phyloP scores from a whole-genome alignment of 257 asterid species.

The Nicotiana noctiflora region DNA sequence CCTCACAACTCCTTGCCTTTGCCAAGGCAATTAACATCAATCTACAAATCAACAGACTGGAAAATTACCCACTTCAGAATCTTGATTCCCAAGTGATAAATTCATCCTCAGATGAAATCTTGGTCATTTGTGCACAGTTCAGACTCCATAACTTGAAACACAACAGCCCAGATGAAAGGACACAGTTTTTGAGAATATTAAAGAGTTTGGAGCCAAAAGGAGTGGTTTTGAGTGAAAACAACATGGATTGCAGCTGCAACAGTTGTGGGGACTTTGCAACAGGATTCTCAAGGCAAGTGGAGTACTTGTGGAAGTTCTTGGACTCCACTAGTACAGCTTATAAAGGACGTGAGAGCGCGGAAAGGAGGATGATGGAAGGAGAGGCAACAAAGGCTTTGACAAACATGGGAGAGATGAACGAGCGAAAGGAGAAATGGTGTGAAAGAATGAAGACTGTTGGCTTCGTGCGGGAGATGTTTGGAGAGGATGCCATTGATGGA shows the following conservation, averaged over 20 bases:
- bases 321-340: constrained; percentile 67
- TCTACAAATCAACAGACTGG: constrained; percentile 59
- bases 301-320: constrained; percentile 61
- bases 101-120: constrained; percentile 47
- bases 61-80: constrained; percentile 43
- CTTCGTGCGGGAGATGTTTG: constrained; percentile 36
- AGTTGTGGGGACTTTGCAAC: constrained; percentile 64
- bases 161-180: constrained; percentile 50
- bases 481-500: constrained; percentile 59
- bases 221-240: constrained; percentile 60
- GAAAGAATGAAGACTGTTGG: constrained; percentile 61
- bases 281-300: constrained; percentile 60
- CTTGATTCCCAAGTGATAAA: constrained; percentile 47
- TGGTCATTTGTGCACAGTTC: constrained; percentile 63
- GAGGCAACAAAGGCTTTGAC: constrained; percentile 72
- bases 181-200: constrained; percentile 38
- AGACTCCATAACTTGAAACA: constrained; percentile 63
- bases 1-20: constrained; percentile 50
- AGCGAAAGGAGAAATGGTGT: constrained; percentile 66
- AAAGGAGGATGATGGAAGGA: constrained; percentile 80
- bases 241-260: constrained; percentile 58
- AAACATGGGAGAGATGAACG: constrained; percentile 60
- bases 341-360: constrained; percentile 72
- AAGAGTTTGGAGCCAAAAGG: constrained; percentile 57
- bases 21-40: constrained; percentile 68